phyloP scores from a whole-genome alignment of 257 asterid genomes.

The Verbena officinalis region DNA sequence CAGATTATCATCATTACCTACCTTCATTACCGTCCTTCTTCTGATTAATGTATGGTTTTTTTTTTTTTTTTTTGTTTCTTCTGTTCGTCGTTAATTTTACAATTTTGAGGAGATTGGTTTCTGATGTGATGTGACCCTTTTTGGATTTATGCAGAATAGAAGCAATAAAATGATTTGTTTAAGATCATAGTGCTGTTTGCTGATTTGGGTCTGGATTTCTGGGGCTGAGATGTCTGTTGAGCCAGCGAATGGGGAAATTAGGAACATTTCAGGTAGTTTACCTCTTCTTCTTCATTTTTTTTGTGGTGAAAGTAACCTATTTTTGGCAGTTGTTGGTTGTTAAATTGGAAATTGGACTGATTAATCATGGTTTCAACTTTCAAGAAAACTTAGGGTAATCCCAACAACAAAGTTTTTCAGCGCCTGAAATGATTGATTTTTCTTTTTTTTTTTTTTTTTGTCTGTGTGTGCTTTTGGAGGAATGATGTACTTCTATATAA shows the following conservation, averaged over 20 bases:
- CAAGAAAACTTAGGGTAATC: slow-evolving; percentile 12
- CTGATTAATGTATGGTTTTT: slow-evolving; percentile 28
- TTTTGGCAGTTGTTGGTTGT: background rate
- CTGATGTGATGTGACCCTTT: slow-evolving; percentile 15
- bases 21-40: slow-evolving; percentile 30
- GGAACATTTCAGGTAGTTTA: slow-evolving; percentile 28
- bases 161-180: slow-evolving; percentile 25
- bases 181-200: slow-evolving; percentile 25
- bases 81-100: background rate
- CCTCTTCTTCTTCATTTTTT: background rate
- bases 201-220: slow-evolving; percentile 27
- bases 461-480: background rate
- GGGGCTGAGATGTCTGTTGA: slow-evolving; percentile 35
- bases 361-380: slow-evolving; percentile 14
- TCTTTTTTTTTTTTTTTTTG: no score
- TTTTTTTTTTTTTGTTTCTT: background rate
- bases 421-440: slow-evolving; percentile 10
- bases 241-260: slow-evolving; percentile 25
- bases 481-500: slow-evolving; percentile 1
- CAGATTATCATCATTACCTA: slow-evolving; percentile 21
- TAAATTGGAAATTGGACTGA: background rate
- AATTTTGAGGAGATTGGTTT: slow-evolving; percentile 11
- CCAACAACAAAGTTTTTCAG: background rate
- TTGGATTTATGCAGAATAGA: slow-evolving; percentile 34
- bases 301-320: slow-evolving; percentile 7